Evolutionary conservation across 78 protist genomes (phyloP).

Genomic region (Pelomyxa schiedti): DNA sequence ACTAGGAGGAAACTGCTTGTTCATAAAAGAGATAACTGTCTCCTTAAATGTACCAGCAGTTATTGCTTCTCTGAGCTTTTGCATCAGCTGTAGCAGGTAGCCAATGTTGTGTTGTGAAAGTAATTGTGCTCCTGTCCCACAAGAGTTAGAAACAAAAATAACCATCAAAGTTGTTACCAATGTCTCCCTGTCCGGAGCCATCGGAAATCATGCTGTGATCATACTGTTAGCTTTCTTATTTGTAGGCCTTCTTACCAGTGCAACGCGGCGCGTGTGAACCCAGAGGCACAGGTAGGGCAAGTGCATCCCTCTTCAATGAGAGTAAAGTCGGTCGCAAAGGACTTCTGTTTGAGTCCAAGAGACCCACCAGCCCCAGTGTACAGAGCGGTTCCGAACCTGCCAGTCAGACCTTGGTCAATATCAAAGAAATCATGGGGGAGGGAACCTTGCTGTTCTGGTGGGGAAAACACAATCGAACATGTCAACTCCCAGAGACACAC

Average conservation of each 20-base stretch:
- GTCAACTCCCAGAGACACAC: slow-evolving; percentile 90
- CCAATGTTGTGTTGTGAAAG: slow-evolving; percentile 84
- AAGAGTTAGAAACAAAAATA: slow-evolving; percentile 29
- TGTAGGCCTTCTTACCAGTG: background rate
- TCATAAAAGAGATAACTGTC: slow-evolving; percentile 9
- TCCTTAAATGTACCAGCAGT: slow-evolving; percentile 19
- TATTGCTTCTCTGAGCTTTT: slow-evolving; percentile 46
- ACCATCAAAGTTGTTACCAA: slow-evolving; percentile 70
- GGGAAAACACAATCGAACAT: slow-evolving; percentile 98
- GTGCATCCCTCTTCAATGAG: background rate
- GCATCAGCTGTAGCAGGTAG: slow-evolving; percentile 68
- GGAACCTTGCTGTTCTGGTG: slow-evolving; percentile 82
- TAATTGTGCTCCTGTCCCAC: slow-evolving; percentile 57
- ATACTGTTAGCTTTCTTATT: background rate
- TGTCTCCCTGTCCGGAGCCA: slow-evolving; percentile 58
- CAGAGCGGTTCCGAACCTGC: slow-evolving; percentile 82
- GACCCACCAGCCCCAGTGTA: slow-evolving; percentile 21
- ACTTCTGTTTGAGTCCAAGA: background rate
- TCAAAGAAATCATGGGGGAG: too few relatives aligned
- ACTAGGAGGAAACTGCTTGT: background rate
- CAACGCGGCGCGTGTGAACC: slow-evolving; percentile 16
- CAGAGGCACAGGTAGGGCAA: slow-evolving; percentile 13
- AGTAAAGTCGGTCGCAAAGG: background rate
- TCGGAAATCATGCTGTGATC: slow-evolving; percentile 20
- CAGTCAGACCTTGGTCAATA: too few relatives aligned